phyloP scores from a whole-genome alignment of 2,329 filamentous ascomycete genomes.

The Fusarium compactum region DNA sequence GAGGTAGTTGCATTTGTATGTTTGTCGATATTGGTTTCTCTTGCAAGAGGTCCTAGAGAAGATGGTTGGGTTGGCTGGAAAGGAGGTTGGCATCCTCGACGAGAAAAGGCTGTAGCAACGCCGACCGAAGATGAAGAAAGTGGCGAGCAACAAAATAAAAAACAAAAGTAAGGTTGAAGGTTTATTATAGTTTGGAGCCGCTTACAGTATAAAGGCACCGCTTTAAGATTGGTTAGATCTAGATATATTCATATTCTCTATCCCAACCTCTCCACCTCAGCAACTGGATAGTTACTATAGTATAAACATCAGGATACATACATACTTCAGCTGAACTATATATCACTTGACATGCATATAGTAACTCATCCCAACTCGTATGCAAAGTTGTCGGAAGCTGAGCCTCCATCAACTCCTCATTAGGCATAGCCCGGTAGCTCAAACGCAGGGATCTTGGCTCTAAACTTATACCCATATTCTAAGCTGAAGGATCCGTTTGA shows the following conservation, averaged over 20 bases:
- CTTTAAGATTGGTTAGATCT: background rate
- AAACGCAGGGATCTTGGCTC: slow-evolving; percentile 9
- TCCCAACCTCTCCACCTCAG: too few species aligned
- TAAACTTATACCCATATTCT: slow-evolving; percentile 1
- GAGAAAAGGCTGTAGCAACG: slow-evolving; percentile 12
- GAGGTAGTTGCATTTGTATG: slow-evolving; percentile 45
- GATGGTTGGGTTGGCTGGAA: slow-evolving; percentile 51
- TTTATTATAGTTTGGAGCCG: background rate
- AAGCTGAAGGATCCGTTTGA: slow-evolving; percentile 19
- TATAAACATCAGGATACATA: background rate
- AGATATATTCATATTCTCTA: background rate
- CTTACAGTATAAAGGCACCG: background rate
- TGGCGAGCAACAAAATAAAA: slow-evolving; percentile 2
- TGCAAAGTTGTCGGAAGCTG: slow-evolving; percentile 12
- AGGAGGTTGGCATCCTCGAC: slow-evolving; percentile 47
- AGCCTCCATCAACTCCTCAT: slow-evolving; percentile 19
- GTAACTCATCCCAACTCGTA: background rate
- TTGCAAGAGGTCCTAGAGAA: slow-evolving; percentile 49
- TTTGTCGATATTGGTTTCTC: slow-evolving; percentile 46
- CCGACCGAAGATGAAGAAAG: slow-evolving; percentile 21
- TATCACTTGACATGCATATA: background rate
- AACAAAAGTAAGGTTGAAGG: background rate
- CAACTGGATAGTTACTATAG: too few species aligned
- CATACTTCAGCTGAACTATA: background rate
- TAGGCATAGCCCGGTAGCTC: slow-evolving; percentile 1